Evolutionary conservation across 129 eudicot species (phyloP).

Genomic region (Arctium lappa): DNA sequence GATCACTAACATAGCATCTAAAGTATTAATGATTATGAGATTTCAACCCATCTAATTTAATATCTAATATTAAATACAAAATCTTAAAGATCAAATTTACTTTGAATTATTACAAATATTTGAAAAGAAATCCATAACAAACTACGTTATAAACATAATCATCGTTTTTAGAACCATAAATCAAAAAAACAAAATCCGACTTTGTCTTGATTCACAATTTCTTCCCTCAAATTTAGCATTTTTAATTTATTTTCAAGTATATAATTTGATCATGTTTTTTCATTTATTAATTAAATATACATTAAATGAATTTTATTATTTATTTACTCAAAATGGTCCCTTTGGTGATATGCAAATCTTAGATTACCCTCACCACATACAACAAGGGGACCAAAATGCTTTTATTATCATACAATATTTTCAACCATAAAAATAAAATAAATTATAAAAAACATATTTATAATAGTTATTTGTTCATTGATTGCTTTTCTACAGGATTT

Average conservation of each 20-base stretch:
- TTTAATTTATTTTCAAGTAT: not conserved
- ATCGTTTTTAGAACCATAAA: not conserved
- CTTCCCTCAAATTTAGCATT: not conserved
- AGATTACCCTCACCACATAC: constrained; percentile 14
- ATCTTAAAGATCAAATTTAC: not conserved
- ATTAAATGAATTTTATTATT: not conserved
- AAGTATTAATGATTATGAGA: too few species aligned
- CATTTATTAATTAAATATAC: too few species aligned
- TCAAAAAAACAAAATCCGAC: not conserved
- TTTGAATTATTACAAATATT: not conserved
- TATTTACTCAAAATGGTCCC: constrained; percentile 19
- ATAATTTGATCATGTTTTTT: not conserved
- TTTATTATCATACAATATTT: constrained; percentile 8
- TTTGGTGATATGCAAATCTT: constrained; percentile 35
- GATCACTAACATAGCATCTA: too few species aligned
- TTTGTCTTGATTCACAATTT: not conserved
- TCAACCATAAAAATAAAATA: not conserved
- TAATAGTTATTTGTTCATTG: not conserved
- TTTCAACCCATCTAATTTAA: not conserved
- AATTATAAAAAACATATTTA: not conserved
- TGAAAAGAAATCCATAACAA: too few species aligned
- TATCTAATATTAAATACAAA: not conserved
- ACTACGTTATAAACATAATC: not conserved
- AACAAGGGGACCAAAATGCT: constrained; percentile 12
- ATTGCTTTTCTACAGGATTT: not conserved